Conservation (phyloP, 768 basidiomycete genomes). For the Scleroderma citrinum region DNA sequence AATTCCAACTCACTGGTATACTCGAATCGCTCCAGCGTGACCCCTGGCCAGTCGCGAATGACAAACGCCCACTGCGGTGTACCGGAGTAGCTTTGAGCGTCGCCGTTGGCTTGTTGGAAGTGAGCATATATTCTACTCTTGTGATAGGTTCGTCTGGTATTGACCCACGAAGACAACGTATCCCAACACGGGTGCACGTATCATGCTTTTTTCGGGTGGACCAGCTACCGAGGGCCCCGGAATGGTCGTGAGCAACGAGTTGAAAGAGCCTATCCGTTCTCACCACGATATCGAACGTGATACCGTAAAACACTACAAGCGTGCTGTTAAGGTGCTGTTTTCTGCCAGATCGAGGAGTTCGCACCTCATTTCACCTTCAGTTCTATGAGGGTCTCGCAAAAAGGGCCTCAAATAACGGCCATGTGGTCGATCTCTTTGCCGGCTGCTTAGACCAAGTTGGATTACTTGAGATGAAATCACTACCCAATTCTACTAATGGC, state of each 20-base stretch:
- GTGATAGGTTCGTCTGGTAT: background rate
- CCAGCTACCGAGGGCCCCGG: conserved; percentile 96
- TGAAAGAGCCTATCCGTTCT: conserved; percentile 95
- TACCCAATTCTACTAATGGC: conserved; percentile 95
- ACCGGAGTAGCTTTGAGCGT: conserved; percentile 94
- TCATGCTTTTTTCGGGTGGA: conserved; percentile 95
- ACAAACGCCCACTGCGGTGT: conserved; percentile 88
- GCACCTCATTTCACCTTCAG: conserved; percentile 36
- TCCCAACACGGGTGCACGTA: conserved; percentile 91
- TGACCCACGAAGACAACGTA: conserved; percentile 57
- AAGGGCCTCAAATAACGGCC: conserved; percentile 90
- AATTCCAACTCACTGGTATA: conserved; percentile 93
- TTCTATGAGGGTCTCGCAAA: conserved; percentile 95
- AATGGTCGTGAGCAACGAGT: conserved; percentile 91
- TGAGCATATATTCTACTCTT: conserved; percentile 20
- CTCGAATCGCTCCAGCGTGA: conserved; percentile 83
- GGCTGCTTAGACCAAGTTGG: conserved; percentile 99
- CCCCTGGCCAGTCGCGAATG: conserved; percentile 96
- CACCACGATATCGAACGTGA: conserved; percentile 99
- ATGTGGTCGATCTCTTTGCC: conserved; percentile 91
- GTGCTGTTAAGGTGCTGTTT: conserved; percentile 78
- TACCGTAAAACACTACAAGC: conserved; percentile 94
- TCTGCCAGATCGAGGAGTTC: background rate
- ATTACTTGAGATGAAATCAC: conserved; percentile 92
- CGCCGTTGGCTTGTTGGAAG: conserved; percentile 88